Evolutionary conservation across 805 yeast genomes (phyloP), one percentile per base, ranked within the genome.

Genomic region (Yamadazyma insecticola): DNA sequence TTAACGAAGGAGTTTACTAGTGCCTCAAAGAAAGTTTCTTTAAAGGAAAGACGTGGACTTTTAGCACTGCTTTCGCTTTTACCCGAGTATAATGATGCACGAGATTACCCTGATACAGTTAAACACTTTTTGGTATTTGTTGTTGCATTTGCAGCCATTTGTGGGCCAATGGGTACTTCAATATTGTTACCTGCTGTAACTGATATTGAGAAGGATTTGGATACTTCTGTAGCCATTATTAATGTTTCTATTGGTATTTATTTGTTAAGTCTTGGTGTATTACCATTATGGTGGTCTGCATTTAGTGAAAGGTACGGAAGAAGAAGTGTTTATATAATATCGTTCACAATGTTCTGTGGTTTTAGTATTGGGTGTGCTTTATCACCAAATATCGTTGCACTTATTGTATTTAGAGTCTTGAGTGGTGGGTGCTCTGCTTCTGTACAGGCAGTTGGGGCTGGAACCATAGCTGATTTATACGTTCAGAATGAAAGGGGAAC

Each of bases 141-240:
- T 11, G 75, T 85, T 29, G 89, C 90, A 0, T 58, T 73, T 36
- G 88, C 89, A 5, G 82, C 89, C 1, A 60, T 81, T 50, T 71
- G 82, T 32, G 95, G 95, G 1, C 95, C 96, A 5, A 82, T 86
- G 92, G 95, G 92, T 9, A 80, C 92, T 1, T 80, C 92, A 0
- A 83, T 86, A 30, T 66, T 86, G 47, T 71, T 82, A 29, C 96
- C 96, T 0, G 90, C 92, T 0, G 72, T 84, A 13, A 73, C 73
- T 20, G 72, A 74, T 32, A 70, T 86, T 24, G 70, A 71, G 4
- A 39, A 43, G 1, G 76, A 74, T 13, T 65, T 83, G 12, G 26
- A 78, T 25, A 79, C 94, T 0, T 47, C 74, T 4, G 70, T 70
- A 1, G 60, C 77, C 17, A 65, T 74, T 45, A 86, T 85, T 16